These are phyloP conservation scores for Aureobasidium vineae DNA, from an alignment of 2,329 filamentous ascomycete genomes.

Conservation along the genomic window DNA sequence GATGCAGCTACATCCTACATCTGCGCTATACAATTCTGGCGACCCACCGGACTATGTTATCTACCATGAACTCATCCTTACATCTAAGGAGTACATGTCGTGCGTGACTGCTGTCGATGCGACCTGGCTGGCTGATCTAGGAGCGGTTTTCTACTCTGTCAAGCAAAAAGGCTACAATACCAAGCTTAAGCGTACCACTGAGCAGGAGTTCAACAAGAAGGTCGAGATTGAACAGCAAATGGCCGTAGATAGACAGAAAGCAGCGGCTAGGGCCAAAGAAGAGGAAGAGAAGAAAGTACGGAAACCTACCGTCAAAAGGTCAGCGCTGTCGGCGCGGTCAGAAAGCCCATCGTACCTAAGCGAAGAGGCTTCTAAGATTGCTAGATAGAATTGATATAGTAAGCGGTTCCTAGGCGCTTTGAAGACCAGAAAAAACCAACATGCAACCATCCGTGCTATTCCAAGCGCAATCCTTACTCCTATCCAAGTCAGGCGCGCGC, in stretches of 20 bases:
- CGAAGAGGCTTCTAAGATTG: conserved; percentile 26
- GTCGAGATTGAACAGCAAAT: conserved; percentile 94
- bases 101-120: conserved; percentile 95
- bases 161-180: conserved; percentile 97
- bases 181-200: conserved; percentile 79
- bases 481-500: background rate
- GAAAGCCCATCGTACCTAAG: conserved; percentile 28
- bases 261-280: conserved; percentile 54
- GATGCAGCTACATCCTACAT: conserved; percentile 91
- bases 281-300: conserved; percentile 37
- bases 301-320: conserved; percentile 38
- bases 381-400: background rate
- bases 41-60: conserved; percentile 96
- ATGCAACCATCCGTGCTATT: background rate
- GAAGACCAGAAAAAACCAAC: background rate
- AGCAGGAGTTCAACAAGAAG: conserved; percentile 86
- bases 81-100: conserved; percentile 96
- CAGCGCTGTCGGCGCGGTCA: conserved; percentile 16
- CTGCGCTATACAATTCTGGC: conserved; percentile 85
- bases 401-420: background rate
- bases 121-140: conserved; percentile 93
- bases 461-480: background rate
- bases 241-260: conserved; percentile 74
- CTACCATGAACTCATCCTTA: conserved; percentile 97
- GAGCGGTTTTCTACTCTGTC: conserved; percentile 94